Evolutionary conservation across 768 basidiomycete species (phyloP).

Genomic region (Fomitopsis pulvina): DNA sequence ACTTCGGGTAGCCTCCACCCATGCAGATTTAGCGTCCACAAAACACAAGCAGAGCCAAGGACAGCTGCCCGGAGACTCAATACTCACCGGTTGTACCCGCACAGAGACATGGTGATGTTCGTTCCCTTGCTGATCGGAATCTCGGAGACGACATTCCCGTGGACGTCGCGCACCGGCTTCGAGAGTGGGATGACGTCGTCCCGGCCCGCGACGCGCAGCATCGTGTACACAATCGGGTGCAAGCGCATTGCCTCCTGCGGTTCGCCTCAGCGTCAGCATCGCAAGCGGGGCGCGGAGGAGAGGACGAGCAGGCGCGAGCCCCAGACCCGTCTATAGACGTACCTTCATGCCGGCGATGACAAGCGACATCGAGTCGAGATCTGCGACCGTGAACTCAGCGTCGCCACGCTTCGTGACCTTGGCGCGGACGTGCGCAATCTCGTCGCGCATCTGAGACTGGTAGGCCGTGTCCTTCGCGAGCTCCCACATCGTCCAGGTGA

Average conservation of each 20-base stretch:
- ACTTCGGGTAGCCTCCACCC: slow-evolving; percentile 17
- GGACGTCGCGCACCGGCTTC: slow-evolving; percentile 19
- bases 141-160: slow-evolving; percentile 19
- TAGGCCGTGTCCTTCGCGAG: slow-evolving; percentile 20
- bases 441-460: slow-evolving; percentile 22
- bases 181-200: slow-evolving; percentile 30
- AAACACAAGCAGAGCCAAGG: no score
- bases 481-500: slow-evolving; percentile 27
- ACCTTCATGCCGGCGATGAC: slow-evolving; percentile 29
- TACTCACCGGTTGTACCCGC: slow-evolving; percentile 28
- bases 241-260: slow-evolving; percentile 6
- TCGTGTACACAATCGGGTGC: slow-evolving; percentile 25
- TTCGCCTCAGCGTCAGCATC: not conserved
- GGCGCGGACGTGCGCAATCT: slow-evolving; percentile 19
- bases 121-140: slow-evolving; percentile 25
- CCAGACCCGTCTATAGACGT: not conserved
- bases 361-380: slow-evolving; percentile 28
- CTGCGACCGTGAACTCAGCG: slow-evolving; percentile 22
- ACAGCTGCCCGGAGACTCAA: not conserved
- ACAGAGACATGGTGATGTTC: slow-evolving; percentile 17
- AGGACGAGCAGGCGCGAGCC: not conserved
- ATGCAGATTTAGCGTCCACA: not conserved
- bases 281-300: not conserved
- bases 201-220: slow-evolving; percentile 19
- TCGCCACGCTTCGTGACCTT: slow-evolving; percentile 18